phyloP scores from a whole-genome alignment of 2,329 filamentous ascomycete species.

The Venturia aucupariae region DNA sequence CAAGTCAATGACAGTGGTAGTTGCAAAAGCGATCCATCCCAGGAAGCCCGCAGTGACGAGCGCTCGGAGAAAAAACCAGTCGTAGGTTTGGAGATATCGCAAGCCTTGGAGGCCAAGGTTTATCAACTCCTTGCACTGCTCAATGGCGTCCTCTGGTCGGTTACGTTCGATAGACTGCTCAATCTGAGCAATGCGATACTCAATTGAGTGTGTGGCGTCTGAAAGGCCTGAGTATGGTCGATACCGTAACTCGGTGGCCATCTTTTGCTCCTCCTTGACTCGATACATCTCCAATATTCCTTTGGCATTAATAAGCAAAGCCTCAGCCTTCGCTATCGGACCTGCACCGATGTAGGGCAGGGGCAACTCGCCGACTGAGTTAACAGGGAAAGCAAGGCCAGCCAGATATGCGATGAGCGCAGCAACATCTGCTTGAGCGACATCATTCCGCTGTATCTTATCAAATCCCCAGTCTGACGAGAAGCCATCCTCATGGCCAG shows the following conservation, averaged over 20 bases:
- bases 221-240: constrained; percentile 60
- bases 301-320: constrained; percentile 72
- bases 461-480: constrained; percentile 83
- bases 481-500: constrained; percentile 79
- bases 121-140: constrained; percentile 67
- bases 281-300: constrained; percentile 92
- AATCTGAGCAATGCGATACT: constrained; percentile 60
- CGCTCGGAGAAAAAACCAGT: constrained; percentile 90
- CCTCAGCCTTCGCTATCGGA: constrained; percentile 69
- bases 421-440: constrained; percentile 87
- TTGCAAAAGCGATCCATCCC: constrained; percentile 88
- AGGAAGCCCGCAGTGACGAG: constrained; percentile 85
- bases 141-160: constrained; percentile 67
- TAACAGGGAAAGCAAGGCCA: constrained; percentile 84
- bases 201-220: constrained; percentile 31
- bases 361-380: constrained; percentile 89
- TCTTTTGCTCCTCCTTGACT: constrained; percentile 84
- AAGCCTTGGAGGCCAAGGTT: constrained; percentile 70
- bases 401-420: constrained; percentile 90
- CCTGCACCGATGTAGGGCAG: constrained; percentile 68
- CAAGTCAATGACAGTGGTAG: constrained; percentile 79
- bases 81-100: constrained; percentile 92
- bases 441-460: constrained; percentile 75
- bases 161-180: constrained; percentile 55
- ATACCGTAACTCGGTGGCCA: constrained; percentile 65